Base-by-base conservation (phyloP, 495 filamentous ascomycete genomes). In the Hyphodiscus hymeniophilus region DNA sequence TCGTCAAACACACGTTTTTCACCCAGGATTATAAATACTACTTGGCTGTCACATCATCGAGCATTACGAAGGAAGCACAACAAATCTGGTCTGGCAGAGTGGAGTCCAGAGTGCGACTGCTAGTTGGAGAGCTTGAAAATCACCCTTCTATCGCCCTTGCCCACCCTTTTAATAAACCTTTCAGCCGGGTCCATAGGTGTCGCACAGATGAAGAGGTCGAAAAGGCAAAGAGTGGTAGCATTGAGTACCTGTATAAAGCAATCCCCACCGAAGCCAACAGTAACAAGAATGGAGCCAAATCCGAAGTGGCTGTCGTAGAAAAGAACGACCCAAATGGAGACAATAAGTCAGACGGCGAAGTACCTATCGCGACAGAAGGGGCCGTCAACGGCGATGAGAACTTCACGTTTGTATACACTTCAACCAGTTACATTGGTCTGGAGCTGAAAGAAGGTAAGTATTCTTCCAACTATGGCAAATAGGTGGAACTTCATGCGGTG, bases 1-100 rank as follows among this genome's bases (percentile, higher is more conserved):
- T 98, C 57, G 70, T 72, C 2, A 84, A 85, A 33, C 89, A 96
- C 62, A 82, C 79, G 1, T 97, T 97, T 64, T 98, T 97, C 68
- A 94, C 94, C 1, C 57, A 77, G 31, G 89, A 81, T 43, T 95
- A 95, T 69, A 94, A 87, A 63, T 95, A 95, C 61, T 98, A 97
- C 62, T 77, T 98, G 38, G 84, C 81, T 49, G 81, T 97, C 47
- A 82, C 91, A 34, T 77, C 89, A n/a, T 82, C 86, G 0, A 89
- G 88, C 64, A 85, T 73, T 47, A 87, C 81, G 20, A 90, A 88
- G 56, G 87, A 95, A 50, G 83, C 84, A 1, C 85, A 94, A 55
- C 75, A 84, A 12, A 73, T 80, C 28, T 97, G 92, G 89, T 88
- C 87, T 24, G 91, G 92, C 7, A 78, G 87, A 28, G 86, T 98